Evolutionary conservation across 2,329 filamentous ascomycete genomes (phyloP), one percentile per base, ranked within the genome.

Genomic region (Pseudopyricularia cyperi): DNA sequence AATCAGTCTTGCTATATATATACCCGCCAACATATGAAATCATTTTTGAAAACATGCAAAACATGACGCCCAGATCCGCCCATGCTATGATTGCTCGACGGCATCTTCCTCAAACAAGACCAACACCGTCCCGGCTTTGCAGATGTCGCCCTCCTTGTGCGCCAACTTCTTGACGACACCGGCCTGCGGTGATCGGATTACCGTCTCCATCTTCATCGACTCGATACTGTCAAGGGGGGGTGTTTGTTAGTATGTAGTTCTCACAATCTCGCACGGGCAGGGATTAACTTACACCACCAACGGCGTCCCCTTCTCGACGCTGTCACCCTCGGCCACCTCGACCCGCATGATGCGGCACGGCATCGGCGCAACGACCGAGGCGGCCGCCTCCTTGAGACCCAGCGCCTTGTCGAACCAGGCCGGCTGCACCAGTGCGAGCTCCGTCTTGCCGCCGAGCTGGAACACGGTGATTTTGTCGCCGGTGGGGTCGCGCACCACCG

Each of bases 301-400:
- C 7, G 89, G 82, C 53, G 91, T 82, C 46, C 91, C 90, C 70
- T 91, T 94, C 63, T 82, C 82, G 15, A 98, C 93, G 47, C 68
- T 69, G 57, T 95, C 81, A 0, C 93, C 93, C 59, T 89, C 89
- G 28, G 76, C 70, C 0, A 96, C 89, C 66, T 95, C 87, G 48
- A 96, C 93, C 57, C 88, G 82, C 55, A 98, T 70, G 26, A 98
- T 85, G 71, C 97, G 97, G 70, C 93, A 97, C 2, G 93, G 93
- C 93, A 98, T 98, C 0, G 93, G 93, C 22, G 93, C 89, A 24
- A 87, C 75, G 1, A 97, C 89, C 51, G 85, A 93, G 54, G 91
- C 90, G 7, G 82, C 75, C 0, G 78, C 77, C 62, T 95, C 88
- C 65, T 88, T 90, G 56, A 87, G 71, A 0, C 91, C 90, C 7